These are phyloP conservation scores for Panellus pusillus DNA, from an alignment of 768 basidiomycete genomes.

Conservation along the genomic window DNA sequence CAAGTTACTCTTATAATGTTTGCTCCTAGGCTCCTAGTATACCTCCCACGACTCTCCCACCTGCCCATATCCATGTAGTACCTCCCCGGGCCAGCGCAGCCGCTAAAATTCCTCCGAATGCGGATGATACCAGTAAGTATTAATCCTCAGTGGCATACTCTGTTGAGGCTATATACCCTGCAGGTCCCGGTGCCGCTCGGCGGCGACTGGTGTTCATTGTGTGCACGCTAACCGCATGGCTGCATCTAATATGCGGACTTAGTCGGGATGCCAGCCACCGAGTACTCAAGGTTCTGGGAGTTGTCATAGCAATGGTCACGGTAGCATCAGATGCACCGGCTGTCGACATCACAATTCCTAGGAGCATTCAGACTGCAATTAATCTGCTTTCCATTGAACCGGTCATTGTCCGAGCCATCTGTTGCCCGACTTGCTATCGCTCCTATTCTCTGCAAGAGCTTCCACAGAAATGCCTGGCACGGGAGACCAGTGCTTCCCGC, in stretches of 20 bases:
- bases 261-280: slow-evolving; percentile 3
- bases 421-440: slow-evolving; percentile 11
- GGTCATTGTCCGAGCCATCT: slow-evolving; percentile 1
- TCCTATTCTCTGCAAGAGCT: slow-evolving; percentile 5
- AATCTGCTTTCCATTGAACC: slow-evolving; percentile 11
- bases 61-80: too few species aligned
- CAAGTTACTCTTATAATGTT: too few species aligned
- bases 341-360: not conserved
- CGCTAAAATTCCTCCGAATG: too few species aligned
- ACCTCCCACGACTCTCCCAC: too few species aligned
- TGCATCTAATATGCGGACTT: slow-evolving; percentile 10
- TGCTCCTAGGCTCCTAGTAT: too few species aligned
- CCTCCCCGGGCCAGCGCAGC: too few species aligned
- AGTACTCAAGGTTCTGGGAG: slow-evolving; percentile 3
- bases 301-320: not conserved
- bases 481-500: not conserved
- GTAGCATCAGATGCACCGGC: not conserved
- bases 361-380: slow-evolving; percentile 5
- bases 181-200: too few species aligned
- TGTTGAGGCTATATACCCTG: too few species aligned
- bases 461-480: slow-evolving; percentile 8
- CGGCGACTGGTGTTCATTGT: too few species aligned
- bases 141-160: too few species aligned
- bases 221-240: slow-evolving; percentile 9
- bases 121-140: too few species aligned